Percentiles rank a stretch among this genome's conserved stretches.
phyloP scores from a whole-genome alignment of 2,329 filamentous ascomycete species.

The Moelleriella libera region DNA sequence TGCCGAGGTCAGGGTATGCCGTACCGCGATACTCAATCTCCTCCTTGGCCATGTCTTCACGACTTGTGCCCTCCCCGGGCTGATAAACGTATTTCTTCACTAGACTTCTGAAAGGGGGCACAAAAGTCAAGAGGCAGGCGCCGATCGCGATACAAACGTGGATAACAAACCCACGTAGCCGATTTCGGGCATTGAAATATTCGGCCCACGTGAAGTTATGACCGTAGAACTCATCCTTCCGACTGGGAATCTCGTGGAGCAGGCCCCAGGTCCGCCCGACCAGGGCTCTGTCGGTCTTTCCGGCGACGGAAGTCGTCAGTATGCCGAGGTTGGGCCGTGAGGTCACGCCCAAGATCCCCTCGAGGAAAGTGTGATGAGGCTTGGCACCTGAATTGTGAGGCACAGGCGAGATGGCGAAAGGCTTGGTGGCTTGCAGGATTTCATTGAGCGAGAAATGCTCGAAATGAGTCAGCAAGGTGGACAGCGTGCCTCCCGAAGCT shows the following conservation, averaged over 20 bases:
- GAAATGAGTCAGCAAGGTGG: conserved; percentile 47
- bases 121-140: conserved; percentile 26
- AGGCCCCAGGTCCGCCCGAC: conserved; percentile 52
- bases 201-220: conserved; percentile 46
- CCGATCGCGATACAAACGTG: conserved; percentile 34
- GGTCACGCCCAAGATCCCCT: conserved; percentile 34
- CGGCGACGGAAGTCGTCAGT: conserved; percentile 37
- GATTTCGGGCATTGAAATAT: conserved; percentile 35
- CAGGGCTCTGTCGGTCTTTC: conserved; percentile 34
- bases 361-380: conserved; percentile 18
- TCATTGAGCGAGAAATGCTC: conserved; percentile 37
- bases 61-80: conserved; percentile 39
- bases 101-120: conserved; percentile 30
- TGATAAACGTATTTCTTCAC: conserved; percentile 28
- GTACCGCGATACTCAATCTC: conserved; percentile 50
- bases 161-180: conserved; percentile 31
- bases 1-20: conserved; percentile 40
- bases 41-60: conserved; percentile 41
- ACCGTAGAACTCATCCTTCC: conserved; percentile 37
- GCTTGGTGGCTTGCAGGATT: conserved; percentile 27
- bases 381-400: conserved; percentile 23
- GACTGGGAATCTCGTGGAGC: conserved; percentile 27
- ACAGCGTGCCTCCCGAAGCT: conserved; percentile 53
- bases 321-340: conserved; percentile 37
- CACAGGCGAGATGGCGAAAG: conserved; percentile 44